Evolutionary conservation across 306 rosid species (phyloP).

Genomic region (Corylus avellana): DNA sequence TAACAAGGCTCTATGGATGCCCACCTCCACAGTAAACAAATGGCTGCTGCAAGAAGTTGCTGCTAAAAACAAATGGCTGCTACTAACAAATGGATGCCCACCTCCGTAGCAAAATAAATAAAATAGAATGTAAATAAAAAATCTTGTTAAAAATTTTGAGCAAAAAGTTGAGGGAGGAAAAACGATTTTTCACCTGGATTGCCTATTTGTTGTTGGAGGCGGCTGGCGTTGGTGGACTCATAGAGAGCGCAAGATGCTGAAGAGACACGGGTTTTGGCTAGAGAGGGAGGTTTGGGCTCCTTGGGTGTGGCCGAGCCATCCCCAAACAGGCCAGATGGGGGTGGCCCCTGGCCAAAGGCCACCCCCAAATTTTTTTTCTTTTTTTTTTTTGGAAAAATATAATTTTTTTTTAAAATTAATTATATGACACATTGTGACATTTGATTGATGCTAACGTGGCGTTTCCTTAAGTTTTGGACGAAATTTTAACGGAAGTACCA

Average conservation of each 20-base stretch:
- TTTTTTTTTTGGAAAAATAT: too few species aligned
- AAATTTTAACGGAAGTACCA: too few species aligned
- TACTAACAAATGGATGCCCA: too few species aligned
- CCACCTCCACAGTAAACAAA: slow-evolving; percentile 85
- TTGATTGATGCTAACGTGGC: too few species aligned
- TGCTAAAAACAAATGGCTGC: too few species aligned
- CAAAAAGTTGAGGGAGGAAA: background rate
- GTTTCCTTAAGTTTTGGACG: too few species aligned
- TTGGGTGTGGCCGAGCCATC: too few species aligned
- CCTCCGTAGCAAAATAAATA: background rate
- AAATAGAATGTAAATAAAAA: background rate
- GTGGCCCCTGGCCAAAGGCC: too few species aligned
- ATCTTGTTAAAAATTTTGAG: background rate
- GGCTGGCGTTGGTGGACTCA: slow-evolving; percentile 38
- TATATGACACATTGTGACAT: too few species aligned
- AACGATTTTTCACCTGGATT: slow-evolving; percentile 30
- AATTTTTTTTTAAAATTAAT: too few species aligned
- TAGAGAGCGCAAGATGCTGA: slow-evolving; percentile 53
- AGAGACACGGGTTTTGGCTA: slow-evolving; percentile 36
- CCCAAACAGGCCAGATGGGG: too few species aligned
- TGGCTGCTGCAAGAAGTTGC: slow-evolving; percentile 47
- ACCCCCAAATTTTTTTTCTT: too few species aligned
- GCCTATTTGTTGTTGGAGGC: slow-evolving; percentile 8
- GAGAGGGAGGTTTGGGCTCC: slow-evolving; percentile 12
- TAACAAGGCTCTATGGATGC: slow-evolving; percentile 69